Conservation (phyloP, 2,329 filamentous ascomycete genomes). For the Botryotinia globosa region DNA sequence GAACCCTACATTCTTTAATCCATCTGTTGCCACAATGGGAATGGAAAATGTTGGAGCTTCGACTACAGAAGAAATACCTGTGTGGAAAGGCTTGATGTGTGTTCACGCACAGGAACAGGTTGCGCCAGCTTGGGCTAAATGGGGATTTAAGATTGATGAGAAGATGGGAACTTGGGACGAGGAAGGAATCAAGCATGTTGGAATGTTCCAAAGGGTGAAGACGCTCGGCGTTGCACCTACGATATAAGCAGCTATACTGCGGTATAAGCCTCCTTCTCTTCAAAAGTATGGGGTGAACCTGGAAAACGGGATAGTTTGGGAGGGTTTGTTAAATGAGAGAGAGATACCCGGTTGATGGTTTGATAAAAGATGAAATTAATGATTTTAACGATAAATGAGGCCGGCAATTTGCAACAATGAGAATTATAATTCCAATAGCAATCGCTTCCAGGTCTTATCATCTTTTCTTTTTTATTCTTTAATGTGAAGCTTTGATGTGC, state of each 20-base stretch:
- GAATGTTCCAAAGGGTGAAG: conserved; percentile 65
- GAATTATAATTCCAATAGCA: background rate
- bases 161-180: conserved; percentile 76
- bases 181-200: conserved; percentile 81
- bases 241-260: background rate
- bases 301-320: background rate
- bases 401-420: background rate
- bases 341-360: background rate
- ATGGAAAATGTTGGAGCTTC: conserved; percentile 45
- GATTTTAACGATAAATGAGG: background rate
- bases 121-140: conserved; percentile 61
- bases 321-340: background rate
- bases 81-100: conserved; percentile 73
- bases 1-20: conserved; percentile 56
- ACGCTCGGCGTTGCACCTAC: conserved; percentile 33
- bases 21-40: conserved; percentile 43
- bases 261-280: background rate
- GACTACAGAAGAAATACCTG: conserved; percentile 44
- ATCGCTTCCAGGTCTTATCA: background rate
- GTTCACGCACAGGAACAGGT: conserved; percentile 75
- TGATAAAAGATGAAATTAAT: background rate
- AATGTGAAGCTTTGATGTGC: background rate
- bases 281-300: background rate
- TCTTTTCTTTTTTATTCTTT: background rate
- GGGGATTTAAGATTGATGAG: conserved; percentile 74